phyloP scores from a whole-genome alignment of 2,329 filamentous ascomycete genomes.

The Balansia obtecta region DNA sequence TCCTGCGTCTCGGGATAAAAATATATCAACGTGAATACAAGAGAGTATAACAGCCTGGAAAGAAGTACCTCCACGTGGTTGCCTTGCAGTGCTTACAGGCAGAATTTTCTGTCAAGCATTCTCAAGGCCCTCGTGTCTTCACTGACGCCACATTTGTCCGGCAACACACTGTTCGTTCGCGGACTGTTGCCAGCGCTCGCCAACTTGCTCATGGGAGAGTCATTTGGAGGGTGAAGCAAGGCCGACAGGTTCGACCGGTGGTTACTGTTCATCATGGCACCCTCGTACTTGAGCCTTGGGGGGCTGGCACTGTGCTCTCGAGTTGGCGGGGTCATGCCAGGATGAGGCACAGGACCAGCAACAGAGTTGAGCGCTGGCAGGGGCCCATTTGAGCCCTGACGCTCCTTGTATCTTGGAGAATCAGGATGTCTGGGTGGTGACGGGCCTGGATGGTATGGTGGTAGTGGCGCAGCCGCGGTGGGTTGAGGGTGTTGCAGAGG shows the following conservation, averaged over 20 bases:
- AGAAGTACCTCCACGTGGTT: background rate
- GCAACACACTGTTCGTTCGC: conserved; percentile 14
- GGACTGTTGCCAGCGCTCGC: conserved; percentile 28
- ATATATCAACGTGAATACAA: background rate
- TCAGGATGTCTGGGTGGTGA: conserved; percentile 24
- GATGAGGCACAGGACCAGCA: conserved; percentile 13
- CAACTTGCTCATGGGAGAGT: conserved; percentile 31
- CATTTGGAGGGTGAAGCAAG: conserved; percentile 39
- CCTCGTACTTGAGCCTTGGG: conserved; percentile 28
- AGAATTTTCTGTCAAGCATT: conserved; percentile 50
- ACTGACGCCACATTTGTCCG: conserved; percentile 31
- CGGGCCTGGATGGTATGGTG: conserved; percentile 21
- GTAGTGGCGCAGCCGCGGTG: conserved; percentile 7
- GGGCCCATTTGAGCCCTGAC: conserved; percentile 31
- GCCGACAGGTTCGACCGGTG: conserved; percentile 36
- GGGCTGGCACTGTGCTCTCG: conserved; percentile 37
- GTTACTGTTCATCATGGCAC: conserved; percentile 13
- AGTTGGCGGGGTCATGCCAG: conserved; percentile 27
- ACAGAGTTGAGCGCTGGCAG: conserved; percentile 27
- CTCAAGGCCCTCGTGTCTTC: conserved; percentile 55
- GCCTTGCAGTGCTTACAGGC: conserved; percentile 5
- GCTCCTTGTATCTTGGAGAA: conserved; percentile 31
- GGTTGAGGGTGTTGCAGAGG: conserved; percentile 22
- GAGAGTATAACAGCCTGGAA: background rate
- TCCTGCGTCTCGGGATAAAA: background rate